phyloP scores from a whole-genome alignment of 129 eudicot genomes.

The Escallonia herrerae region DNA sequence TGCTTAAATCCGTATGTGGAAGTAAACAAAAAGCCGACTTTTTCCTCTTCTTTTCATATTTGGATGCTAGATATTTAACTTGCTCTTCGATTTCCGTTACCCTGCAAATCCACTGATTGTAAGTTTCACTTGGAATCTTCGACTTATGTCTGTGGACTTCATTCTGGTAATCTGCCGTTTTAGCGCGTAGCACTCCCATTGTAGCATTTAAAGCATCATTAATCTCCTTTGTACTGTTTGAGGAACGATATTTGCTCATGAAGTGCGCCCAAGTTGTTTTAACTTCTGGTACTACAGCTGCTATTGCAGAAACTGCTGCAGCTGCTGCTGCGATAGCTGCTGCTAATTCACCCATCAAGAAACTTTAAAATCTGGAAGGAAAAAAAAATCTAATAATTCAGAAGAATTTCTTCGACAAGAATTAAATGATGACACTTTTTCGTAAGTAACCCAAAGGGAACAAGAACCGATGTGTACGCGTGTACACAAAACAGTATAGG shows the following conservation, averaged over 20 bases:
- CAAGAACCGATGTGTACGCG: too few relatives aligned
- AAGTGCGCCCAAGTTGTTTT: too few relatives aligned
- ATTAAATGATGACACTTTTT: too few relatives aligned
- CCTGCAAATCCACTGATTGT: constrained; percentile 3
- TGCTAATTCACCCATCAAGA: too few relatives aligned
- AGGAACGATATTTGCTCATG: background rate
- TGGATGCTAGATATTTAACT: background rate
- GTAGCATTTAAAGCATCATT: background rate
- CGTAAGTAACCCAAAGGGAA: too few relatives aligned
- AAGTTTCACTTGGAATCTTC: constrained; percentile 15
- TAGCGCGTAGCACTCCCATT: constrained; percentile 4
- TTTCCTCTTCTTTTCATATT: background rate
- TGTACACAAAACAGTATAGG: too few relatives aligned
- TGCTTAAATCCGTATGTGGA: constrained; percentile 2
- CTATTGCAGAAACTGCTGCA: too few relatives aligned
- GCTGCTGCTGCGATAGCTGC: too few relatives aligned
- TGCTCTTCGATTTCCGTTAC: constrained; percentile 7
- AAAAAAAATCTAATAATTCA: too few relatives aligned
- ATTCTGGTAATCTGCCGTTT: constrained; percentile 6
- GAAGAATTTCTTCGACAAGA: too few relatives aligned
- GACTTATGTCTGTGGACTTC: constrained; percentile 4
- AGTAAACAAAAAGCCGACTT: background rate
- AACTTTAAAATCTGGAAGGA: too few relatives aligned
- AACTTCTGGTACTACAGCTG: too few relatives aligned
- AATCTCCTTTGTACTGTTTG: constrained; percentile 10